Conservation (phyloP, 805 yeast species). For the Hanseniaspora jakobsenii region DNA sequence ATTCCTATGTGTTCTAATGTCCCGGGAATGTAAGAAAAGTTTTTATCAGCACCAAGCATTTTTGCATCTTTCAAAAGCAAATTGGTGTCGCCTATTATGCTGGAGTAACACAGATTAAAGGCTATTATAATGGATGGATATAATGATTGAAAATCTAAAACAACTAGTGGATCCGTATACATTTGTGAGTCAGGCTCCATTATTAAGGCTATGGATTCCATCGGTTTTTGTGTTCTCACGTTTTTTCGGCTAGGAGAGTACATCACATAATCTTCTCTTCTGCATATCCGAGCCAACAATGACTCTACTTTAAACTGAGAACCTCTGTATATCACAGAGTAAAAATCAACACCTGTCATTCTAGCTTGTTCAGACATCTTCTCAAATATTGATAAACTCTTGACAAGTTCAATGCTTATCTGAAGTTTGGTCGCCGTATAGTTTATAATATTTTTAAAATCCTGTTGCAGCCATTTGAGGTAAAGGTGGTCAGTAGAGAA, state of each 20-base stretch:
- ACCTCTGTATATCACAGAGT: conserved; percentile 77
- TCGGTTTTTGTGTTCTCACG: conserved; percentile 71
- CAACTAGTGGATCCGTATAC: conserved; percentile 80
- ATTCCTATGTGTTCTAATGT: conserved; percentile 36
- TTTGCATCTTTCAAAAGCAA: conserved; percentile 38
- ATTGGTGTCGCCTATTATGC: conserved; percentile 50
- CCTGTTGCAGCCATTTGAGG: conserved; percentile 29
- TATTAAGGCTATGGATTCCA: conserved; percentile 79
- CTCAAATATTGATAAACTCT: conserved; percentile 17
- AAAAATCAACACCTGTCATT: conserved; percentile 77
- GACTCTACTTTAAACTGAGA: conserved; percentile 93
- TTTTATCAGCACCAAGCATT: conserved; percentile 38
- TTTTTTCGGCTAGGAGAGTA: conserved; percentile 69
- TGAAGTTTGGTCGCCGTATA: conserved; percentile 20
- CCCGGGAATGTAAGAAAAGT: conserved; percentile 44
- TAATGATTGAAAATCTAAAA: conserved; percentile 82
- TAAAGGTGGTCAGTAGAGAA: conserved; percentile 41
- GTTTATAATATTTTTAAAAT: conserved; percentile 32
- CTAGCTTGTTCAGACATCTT: conserved; percentile 74
- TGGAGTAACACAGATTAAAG: conserved; percentile 74
- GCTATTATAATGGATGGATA: conserved; percentile 91
- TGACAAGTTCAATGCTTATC: conserved; percentile 1
- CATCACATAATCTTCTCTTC: conserved; percentile 59
- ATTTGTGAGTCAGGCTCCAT: conserved; percentile 83
- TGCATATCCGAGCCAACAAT: conserved; percentile 58